These are phyloP conservation scores for Fraxinus ornus DNA, from an alignment of 305 asterid genomes.

Conservation along the genomic window DNA sequence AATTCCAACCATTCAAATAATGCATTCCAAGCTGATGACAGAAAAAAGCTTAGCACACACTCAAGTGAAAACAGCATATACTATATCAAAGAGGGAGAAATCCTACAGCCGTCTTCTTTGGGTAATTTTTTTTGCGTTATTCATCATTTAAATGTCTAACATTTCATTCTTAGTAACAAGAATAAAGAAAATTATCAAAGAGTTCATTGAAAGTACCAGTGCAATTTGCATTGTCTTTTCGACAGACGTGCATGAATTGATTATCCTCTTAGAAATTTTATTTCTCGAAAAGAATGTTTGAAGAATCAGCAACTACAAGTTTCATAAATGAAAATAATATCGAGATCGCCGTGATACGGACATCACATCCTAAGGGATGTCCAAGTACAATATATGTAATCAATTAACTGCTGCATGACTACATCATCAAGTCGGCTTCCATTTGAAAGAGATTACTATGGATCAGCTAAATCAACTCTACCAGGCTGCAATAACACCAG, in stretches of 20 bases:
- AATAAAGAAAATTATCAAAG: neutral
- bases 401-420: neutral
- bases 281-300: neutral
- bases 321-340: neutral
- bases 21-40: conserved; percentile 5
- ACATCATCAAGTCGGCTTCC: conserved; percentile 5
- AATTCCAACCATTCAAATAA: conserved; percentile 5
- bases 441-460: neutral
- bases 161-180: neutral
- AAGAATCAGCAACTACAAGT: neutral
- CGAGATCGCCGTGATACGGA: neutral
- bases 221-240: neutral
- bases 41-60: neutral
- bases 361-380: neutral
- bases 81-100: neutral
- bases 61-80: conserved; percentile 6
- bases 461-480: neutral
- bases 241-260: neutral
- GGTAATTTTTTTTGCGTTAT: neutral
- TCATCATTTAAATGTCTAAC: neutral
- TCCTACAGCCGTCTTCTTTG: neutral
- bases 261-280: neutral
- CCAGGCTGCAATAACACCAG: neutral
- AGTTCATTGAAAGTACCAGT: neutral
- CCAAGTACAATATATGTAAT: neutral